A percentile compares a stretch with the other conserved stretches of the same genome.
phyloP scores from a whole-genome alignment of 371 early-diverging fungal species.

The Mucor plumbeus region DNA sequence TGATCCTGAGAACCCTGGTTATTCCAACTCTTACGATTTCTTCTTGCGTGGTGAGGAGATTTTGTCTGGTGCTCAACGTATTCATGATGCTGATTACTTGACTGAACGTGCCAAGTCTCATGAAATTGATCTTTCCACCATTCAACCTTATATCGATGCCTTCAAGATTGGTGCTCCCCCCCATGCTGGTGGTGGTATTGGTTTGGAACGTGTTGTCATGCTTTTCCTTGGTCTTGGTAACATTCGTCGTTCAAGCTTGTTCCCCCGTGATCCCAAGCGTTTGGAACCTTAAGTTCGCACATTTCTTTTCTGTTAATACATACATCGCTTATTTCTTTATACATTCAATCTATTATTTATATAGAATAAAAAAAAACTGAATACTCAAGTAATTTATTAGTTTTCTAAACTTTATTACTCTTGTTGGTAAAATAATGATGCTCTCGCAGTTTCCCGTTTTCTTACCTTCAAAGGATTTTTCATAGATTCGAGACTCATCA shows the following conservation, averaged over 20 bases:
- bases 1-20: conserved; percentile 83
- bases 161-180: conserved; percentile 99
- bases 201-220: conserved; percentile 99
- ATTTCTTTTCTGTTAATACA: neutral
- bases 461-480: neutral
- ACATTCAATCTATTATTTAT: conserved; percentile 4
- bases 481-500: no score
- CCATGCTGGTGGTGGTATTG: conserved; percentile 99
- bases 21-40: conserved; percentile 99
- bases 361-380: neutral
- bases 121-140: conserved; percentile 83
- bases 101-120: conserved; percentile 83
- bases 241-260: conserved; percentile 96
- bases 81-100: conserved; percentile 92
- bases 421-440: neutral
- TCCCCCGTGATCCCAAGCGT: conserved; percentile 99
- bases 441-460: no score
- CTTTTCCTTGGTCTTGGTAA: conserved; percentile 95
- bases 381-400: neutral
- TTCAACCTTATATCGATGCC: conserved; percentile 96
- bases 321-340: neutral
- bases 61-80: conserved; percentile 99
- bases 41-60: conserved; percentile 99
- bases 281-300: conserved; percentile 80
- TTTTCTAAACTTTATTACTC: neutral